Conservation (phyloP, 306 rosid species). For the Arachis hypogaea region DNA sequence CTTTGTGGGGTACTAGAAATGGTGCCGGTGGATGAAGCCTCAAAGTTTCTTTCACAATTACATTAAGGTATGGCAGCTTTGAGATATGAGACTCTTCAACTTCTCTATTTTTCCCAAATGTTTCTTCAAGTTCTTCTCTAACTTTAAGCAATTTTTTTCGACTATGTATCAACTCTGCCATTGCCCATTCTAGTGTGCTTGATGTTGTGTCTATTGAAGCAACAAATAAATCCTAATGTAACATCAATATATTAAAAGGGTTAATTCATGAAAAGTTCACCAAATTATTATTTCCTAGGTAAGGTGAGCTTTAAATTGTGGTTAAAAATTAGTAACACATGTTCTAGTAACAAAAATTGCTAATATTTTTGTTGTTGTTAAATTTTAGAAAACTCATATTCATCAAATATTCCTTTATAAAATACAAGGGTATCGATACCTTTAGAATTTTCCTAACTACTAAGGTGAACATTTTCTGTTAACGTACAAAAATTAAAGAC, state of each 20-base stretch:
- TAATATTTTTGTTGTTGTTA: too few relatives aligned
- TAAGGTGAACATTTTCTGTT: too few relatives aligned
- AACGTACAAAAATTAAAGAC: too few relatives aligned
- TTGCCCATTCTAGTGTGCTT: conserved; percentile 31
- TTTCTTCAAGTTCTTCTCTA: conserved; percentile 18
- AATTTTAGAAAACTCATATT: too few relatives aligned
- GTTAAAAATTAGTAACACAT: too few relatives aligned
- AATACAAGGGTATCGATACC: too few relatives aligned
- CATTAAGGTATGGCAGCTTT: neutral
- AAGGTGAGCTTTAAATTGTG: too few relatives aligned
- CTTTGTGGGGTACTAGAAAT: conserved; percentile 39
- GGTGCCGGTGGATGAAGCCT: conserved; percentile 43
- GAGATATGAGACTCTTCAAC: conserved; percentile 30
- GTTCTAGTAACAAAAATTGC: too few relatives aligned
- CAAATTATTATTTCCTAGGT: too few relatives aligned
- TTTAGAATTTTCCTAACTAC: too few relatives aligned
- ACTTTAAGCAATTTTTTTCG: conserved; percentile 21
- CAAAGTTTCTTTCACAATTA: conserved; percentile 36
- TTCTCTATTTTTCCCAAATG: neutral
- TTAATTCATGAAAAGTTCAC: too few relatives aligned
- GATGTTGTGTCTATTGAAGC: conserved; percentile 43
- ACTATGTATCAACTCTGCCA: conserved; percentile 41
- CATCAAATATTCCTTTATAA: too few relatives aligned
- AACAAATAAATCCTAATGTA: conserved; percentile 39
- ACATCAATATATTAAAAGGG: neutral